Base-by-base conservation (phyloP, 1,284 basidiomycete genomes). In the Moesziomyces sp. region DNA sequence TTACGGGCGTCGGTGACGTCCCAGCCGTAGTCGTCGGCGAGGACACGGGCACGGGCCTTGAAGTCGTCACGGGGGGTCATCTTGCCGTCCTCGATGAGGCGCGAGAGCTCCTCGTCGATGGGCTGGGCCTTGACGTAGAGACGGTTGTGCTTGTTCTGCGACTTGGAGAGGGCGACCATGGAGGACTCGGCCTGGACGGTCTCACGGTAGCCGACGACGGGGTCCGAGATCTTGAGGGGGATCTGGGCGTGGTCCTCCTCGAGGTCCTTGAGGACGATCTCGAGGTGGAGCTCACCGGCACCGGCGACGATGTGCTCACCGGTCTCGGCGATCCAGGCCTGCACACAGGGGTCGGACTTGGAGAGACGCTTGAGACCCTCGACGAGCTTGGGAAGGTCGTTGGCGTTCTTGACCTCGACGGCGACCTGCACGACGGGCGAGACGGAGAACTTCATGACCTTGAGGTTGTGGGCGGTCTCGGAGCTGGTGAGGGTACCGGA, bases 131-230 rank as follows among this genome's bases (percentile, higher is more conserved):
- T 94, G 77, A 92, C 90, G 86, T 91, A 99, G 72, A 99, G 89
- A 89, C 97, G 93, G 86, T 99, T 99, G 91, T 99, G 97, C 90
- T 99, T 99, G 90, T 99, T 99, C 88, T 98, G 97, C 53, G 97
- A 99, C 87, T 99, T 99, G 78, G 97, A 98, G 58, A 99, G 89
- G 45, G 97, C 97, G 75, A 93, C 91, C 84, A 99, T 98, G 64
- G 91, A 91, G 8, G 96, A 98, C 87, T 98, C 93, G 63, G 93
- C 88, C 88, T 92, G 93, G 86, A 99, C 95, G 21, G 96, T 98
- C 89, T 99, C 97, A 87, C 94, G 90, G 88, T 98, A 99, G 67
- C 92, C 92, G 83, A 99, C 96, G 85, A 99, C 97, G 79, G 97
- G 97, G 87, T 97, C 93, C 53, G 97, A 99, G 84, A 94, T 93